Evolutionary conservation across 202 grass and related monocot species (phyloP).

Genomic region (Dendrocalamus latiflorus): DNA sequence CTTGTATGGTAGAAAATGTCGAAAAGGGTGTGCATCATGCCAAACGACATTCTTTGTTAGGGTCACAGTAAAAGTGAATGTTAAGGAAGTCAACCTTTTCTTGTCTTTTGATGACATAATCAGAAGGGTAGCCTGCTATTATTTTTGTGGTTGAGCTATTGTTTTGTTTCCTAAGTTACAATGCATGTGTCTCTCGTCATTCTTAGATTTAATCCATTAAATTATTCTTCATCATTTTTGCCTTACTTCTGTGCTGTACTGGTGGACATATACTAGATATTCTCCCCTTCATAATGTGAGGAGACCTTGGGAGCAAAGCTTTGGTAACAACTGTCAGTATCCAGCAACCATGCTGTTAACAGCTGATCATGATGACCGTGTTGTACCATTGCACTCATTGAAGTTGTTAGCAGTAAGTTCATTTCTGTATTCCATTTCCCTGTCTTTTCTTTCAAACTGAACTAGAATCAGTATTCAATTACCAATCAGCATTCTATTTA

Average conservation of each 20-base stretch:
- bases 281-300: slow-evolving; percentile 86
- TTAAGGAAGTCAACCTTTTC: background rate
- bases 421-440: slow-evolving; percentile 7
- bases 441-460: slow-evolving; percentile 10
- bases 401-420: slow-evolving; percentile 91
- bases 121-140: background rate
- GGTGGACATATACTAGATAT: slow-evolving; percentile 51
- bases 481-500: slow-evolving; percentile 2
- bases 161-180: background rate
- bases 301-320: slow-evolving; percentile 68
- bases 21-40: background rate
- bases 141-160: background rate
- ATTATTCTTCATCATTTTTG: slow-evolving; percentile 9
- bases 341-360: slow-evolving; percentile 84
- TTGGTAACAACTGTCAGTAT: slow-evolving; percentile 46
- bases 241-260: slow-evolving; percentile 1
- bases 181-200: background rate
- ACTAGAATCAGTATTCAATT: slow-evolving; percentile 1
- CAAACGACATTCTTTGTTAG: background rate
- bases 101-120: background rate
- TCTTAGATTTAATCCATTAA: slow-evolving; percentile 1
- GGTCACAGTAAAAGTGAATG: background rate
- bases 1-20: background rate
- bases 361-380: slow-evolving; percentile 92
- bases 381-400: slow-evolving; percentile 93